Base-by-base conservation (phyloP, 2,329 filamentous ascomycete genomes). In the Dendryphion nanum region DNA sequence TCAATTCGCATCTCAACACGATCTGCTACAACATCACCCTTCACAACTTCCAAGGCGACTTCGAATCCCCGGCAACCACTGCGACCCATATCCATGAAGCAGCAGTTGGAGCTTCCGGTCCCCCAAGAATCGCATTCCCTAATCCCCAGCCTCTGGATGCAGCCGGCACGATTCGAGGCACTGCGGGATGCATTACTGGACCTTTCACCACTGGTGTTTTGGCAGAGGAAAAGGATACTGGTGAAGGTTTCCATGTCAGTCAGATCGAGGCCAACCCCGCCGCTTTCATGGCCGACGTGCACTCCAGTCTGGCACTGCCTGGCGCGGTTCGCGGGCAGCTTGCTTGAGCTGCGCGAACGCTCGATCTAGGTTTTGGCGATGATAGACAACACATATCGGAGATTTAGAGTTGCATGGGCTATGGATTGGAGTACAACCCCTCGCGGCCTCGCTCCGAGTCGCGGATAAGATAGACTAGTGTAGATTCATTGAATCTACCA, bases 21-120 rank as follows among this genome's bases (percentile, higher is more conserved):
- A 68, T 70, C 54, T 71, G 68, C 59, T 69, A 66, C 56, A 72
- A 77, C 61, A 78, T 79, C 57, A 74, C 68, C 21, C 61, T 79
- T 30, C 52, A 65, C 39, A 66, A 66, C 47, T 74, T 79, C 64
- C 61, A 63, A 19, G 76, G 76, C 38, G 65, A 73, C 2, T 79
- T 75, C 56, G 55, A 71, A 46, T 78, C 75, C 3, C 69, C 70
- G 0, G 77, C 77, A 24, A 54, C 53, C 18, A 77, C 75, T 2
- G 74, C 76, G 10, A 80, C 76, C 2, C 77, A 79, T 55, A 75
- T 80, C 48, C 76, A 79, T 59, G 63, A 79, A 53, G 74, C 65
- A 5, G 56, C 57, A 6, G 60, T 53, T 30, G 75, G 75, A 41
- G 62, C 57, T 28, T 57, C 68, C 15, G 76, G 77, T 5, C 75